Conservation (phyloP, 1,284 basidiomycete species). For the Fistulina hepatica region DNA sequence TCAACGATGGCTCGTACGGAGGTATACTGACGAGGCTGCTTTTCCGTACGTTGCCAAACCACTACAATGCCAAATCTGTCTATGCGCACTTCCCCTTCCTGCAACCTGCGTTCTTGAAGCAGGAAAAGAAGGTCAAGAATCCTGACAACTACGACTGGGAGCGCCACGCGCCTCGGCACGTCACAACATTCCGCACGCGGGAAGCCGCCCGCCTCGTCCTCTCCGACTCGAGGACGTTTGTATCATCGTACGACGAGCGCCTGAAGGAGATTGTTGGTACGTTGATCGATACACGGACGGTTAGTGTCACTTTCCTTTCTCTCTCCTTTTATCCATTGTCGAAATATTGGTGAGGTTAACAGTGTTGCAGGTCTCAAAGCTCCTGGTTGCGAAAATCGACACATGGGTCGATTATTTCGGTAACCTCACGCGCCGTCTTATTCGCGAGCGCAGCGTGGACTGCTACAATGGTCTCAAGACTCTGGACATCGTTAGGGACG, state of each 20-base stretch:
- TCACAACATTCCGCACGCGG: too few relatives aligned
- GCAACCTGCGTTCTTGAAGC: constrained; percentile 36
- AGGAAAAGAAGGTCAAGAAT: constrained; percentile 21
- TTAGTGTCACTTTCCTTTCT: constrained; percentile 9
- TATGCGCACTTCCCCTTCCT: constrained; percentile 61
- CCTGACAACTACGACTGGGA: constrained; percentile 32
- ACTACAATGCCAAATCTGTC: constrained; percentile 48
- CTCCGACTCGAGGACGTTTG: too few relatives aligned
- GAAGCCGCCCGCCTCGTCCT: too few relatives aligned
- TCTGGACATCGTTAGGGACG: constrained; percentile 64
- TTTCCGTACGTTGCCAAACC: constrained; percentile 55
- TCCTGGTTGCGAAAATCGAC: constrained; percentile 11
- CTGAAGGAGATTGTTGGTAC: constrained; percentile 13
- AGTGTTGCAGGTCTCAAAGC: constrained; percentile 9
- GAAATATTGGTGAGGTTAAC: constrained; percentile 10
- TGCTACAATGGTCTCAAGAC: constrained; percentile 25
- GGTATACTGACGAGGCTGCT: constrained; percentile 65
- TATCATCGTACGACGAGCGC: constrained; percentile 23
- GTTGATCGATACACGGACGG: constrained; percentile 10
- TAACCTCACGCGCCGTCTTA: too few relatives aligned
- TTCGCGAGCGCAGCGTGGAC: too few relatives aligned
- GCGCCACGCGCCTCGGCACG: too few relatives aligned
- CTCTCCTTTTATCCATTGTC: constrained; percentile 15
- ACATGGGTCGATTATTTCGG: constrained; percentile 28
- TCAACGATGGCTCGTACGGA: constrained; percentile 58